Base-by-base conservation (phyloP, 192 early-diverging fungal genomes). In the Coemansia sp. region DNA sequence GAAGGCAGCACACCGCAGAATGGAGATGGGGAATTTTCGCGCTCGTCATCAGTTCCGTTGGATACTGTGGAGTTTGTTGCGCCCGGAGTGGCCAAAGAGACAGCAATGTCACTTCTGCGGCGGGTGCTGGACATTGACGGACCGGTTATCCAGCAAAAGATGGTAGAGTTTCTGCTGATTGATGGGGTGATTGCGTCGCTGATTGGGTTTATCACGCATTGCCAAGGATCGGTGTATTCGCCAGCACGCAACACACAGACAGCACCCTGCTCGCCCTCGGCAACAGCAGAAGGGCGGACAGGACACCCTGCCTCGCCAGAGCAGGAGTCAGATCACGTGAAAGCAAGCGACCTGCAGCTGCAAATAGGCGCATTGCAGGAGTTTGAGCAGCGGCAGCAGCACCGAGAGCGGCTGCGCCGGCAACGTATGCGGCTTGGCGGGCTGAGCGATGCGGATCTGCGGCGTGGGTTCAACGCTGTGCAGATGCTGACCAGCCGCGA, bases 121-220 rank as follows among this genome's bases (percentile, higher is more conserved):
- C 72, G 72, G 8, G 74, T 82, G 61, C 74, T 82, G 17, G 79
- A 82, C 61, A 82, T 82, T 60, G 79, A 82, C 21, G 64, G 67
- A 2, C 79, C 79, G 9, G 55, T 70, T n/a, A 76, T 82, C 37
- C 79, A 82, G 61, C 73, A 72, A 41, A 82, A 82, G 66, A 82
- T 82, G 79, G 74, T 82, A 29, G 74, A 82, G 69, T 82, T 82
- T 45, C 74, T 82, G 49, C 73, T 82, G 12, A 75, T 82, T 39
- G 79, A 82, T 52, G 79, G 79, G 38, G 79, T 76, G 43, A 82
- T 82, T 29, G 79, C 79, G 8, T 75, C 79, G 48, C 67, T 82
- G 6, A 69, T 76, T 45, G 79, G 74, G 12, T 82, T 76, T 56
- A 73, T 82, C 29, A 82, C 79, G 10, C 74, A 82, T 31, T 66